These are phyloP conservation scores for Sarocladiaceae sp. DNA, from an alignment of 2,329 filamentous ascomycete species.

Conservation along the genomic window DNA sequence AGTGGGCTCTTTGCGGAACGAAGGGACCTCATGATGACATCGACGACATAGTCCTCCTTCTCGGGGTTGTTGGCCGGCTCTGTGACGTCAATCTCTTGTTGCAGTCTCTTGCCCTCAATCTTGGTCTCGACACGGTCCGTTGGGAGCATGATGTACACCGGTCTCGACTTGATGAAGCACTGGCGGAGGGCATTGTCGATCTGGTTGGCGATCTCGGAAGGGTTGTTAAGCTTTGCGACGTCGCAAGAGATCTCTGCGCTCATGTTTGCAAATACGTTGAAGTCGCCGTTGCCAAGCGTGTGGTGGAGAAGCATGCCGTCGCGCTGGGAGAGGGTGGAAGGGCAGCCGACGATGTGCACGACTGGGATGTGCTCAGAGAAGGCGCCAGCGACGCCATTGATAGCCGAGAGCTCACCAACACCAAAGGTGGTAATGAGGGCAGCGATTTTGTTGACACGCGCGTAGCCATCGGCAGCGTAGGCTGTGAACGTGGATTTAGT, in stretches of 20 bases:
- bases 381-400: slow-evolving; percentile 69
- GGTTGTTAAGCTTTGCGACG: slow-evolving; percentile 63
- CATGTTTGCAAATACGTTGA: slow-evolving; percentile 78
- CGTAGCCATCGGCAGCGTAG: slow-evolving; percentile 77
- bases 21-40: slow-evolving; percentile 68
- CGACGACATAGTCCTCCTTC: slow-evolving; percentile 76
- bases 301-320: slow-evolving; percentile 53
- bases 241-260: slow-evolving; percentile 64
- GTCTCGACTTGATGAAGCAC: slow-evolving; percentile 67
- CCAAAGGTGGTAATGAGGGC: slow-evolving; percentile 72
- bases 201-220: slow-evolving; percentile 61
- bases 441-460: slow-evolving; percentile 62
- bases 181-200: slow-evolving; percentile 73
- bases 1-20: slow-evolving; percentile 67
- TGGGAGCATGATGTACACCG: slow-evolving; percentile 78
- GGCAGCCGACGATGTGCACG: slow-evolving; percentile 59
- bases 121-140: slow-evolving; percentile 74
- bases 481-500: slow-evolving; percentile 31
- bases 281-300: slow-evolving; percentile 72
- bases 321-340: slow-evolving; percentile 40
- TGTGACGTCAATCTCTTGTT: slow-evolving; percentile 62
- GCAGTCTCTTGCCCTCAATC: slow-evolving; percentile 65
- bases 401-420: slow-evolving; percentile 65
- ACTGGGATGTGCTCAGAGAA: slow-evolving; percentile 68
- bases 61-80: slow-evolving; percentile 60